Evolutionary conservation across 2,329 filamentous ascomycete genomes (phyloP), one percentile per base, ranked within the genome.

Genomic region (Tolypocladium album): DNA sequence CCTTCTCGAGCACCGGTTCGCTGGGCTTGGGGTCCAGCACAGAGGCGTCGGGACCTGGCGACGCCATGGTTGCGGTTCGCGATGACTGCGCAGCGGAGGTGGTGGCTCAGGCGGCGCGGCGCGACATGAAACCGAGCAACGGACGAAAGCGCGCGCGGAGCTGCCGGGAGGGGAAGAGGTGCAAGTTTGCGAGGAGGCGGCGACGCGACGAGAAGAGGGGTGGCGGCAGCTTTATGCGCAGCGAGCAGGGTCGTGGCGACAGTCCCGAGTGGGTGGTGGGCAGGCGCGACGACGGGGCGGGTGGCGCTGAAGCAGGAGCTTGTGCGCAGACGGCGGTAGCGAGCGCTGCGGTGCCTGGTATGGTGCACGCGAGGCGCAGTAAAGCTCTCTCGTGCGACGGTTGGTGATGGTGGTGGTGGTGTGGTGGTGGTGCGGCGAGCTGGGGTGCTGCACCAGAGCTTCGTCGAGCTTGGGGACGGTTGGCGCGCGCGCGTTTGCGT

Each of bases 61-160:
- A 80, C 64, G 80, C 77, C 80, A 83, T 83, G 68, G 76, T 76
- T 77, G 78, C 77, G 74, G 78, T 78, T 73, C 74, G 78, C 72
- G 69, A 66, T 67, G 64, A 62, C 55, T 57, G 66, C 66, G 69
- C 67, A 67, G 62, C 61, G 64, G 60, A 63, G 61, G 64, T 66
- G 64, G 65, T 59, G 66, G 64, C 64, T 70, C 61, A 72, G 64
- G 63, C 60, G 63, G 63, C 64, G 65, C 62, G 67, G 64, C 65
- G 72, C 71, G 69, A 74, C 75, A 77, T 75, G 64, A 74, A 76
- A 65, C 63, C 63, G 60, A 55, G 58, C 36, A 56, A 42, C 34
- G 57, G 34, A 42, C 40, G 40, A 58, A 56, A 58, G 43, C 20
- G 57, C 58, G 47, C 55, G 65, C 56, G 59, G 56, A 61, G 52